Evolutionary conservation across 306 rosid genomes (phyloP).

Genomic region (Rosa chinensis): DNA sequence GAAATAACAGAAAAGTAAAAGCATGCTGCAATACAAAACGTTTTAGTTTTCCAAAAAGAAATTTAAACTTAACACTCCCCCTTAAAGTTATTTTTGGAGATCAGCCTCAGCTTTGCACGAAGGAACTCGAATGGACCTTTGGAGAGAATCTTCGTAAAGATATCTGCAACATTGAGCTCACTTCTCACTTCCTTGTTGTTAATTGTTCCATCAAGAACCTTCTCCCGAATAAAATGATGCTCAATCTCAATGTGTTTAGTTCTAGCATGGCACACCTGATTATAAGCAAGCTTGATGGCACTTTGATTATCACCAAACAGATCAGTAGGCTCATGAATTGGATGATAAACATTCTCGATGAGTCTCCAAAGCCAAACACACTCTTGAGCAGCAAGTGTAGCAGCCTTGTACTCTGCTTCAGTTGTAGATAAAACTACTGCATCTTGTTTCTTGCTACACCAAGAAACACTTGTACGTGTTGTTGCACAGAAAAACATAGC

Average conservation of each 20-base stretch:
- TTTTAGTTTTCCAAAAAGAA: not conserved
- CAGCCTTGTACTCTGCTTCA: not conserved
- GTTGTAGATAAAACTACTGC: not conserved
- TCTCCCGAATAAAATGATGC: constrained; percentile 12
- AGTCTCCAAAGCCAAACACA: not conserved
- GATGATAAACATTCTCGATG: not conserved
- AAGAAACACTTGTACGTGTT: not conserved
- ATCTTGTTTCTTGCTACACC: not conserved
- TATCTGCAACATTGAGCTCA: not conserved
- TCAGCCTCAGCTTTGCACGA: not conserved
- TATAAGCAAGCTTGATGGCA: constrained; percentile 14
- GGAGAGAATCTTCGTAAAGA: not conserved
- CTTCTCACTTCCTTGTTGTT: not conserved
- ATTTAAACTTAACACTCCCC: not conserved
- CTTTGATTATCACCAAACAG: constrained; percentile 1
- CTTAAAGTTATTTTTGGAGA: not conserved
- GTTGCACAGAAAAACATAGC: not conserved
- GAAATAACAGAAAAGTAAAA: no score
- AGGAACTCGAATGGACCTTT: not conserved
- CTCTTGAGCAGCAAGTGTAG: constrained; percentile 8
- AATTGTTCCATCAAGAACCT: constrained; percentile 10
- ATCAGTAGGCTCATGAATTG: not conserved
- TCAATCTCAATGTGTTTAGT: constrained; percentile 21
- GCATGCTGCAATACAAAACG: no score
- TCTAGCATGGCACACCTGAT: constrained; percentile 6